Evolutionary conservation across 306 rosid genomes (phyloP).

Genomic region (Lupinus albus): DNA sequence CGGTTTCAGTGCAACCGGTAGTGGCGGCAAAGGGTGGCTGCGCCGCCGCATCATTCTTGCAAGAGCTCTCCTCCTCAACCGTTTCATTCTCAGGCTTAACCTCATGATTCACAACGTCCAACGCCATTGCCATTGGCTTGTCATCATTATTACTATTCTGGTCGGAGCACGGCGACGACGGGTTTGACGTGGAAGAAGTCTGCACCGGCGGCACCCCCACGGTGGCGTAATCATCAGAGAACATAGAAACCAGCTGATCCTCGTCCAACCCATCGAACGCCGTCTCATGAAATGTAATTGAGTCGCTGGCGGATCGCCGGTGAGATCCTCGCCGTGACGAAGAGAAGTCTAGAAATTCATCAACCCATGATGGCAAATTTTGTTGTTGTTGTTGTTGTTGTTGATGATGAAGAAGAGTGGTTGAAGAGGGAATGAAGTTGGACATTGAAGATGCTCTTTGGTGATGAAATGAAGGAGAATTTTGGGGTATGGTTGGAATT

Average conservation of each 20-base stretch:
- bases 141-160: slow-evolving; percentile 74
- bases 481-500: slow-evolving; percentile 75
- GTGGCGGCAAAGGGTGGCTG: slow-evolving; percentile 36
- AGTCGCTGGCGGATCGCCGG: slow-evolving; percentile 80
- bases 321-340: slow-evolving; percentile 69
- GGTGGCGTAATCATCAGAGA: slow-evolving; percentile 61
- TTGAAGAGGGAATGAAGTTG: slow-evolving; percentile 33
- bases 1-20: slow-evolving; percentile 47
- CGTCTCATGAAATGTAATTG: slow-evolving; percentile 73
- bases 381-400: too few relatives aligned
- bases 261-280: slow-evolving; percentile 74
- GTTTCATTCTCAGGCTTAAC: slow-evolving; percentile 65
- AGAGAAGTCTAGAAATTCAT: slow-evolving; percentile 89
- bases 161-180: slow-evolving; percentile 84
- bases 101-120: slow-evolving; percentile 25
- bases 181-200: slow-evolving; percentile 53
- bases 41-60: slow-evolving; percentile 44
- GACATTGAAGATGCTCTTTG: slow-evolving; percentile 52
- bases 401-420: too few relatives aligned
- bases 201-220: slow-evolving; percentile 45
- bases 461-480: slow-evolving; percentile 68
- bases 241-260: slow-evolving; percentile 85
- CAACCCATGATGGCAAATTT: slow-evolving; percentile 57
- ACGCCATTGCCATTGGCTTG: slow-evolving; percentile 46
- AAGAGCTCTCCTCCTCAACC: slow-evolving; percentile 64